Evolutionary conservation across 176 grass and related monocot genomes (phyloP).

Genomic region (Paspalum vaginatum): DNA sequence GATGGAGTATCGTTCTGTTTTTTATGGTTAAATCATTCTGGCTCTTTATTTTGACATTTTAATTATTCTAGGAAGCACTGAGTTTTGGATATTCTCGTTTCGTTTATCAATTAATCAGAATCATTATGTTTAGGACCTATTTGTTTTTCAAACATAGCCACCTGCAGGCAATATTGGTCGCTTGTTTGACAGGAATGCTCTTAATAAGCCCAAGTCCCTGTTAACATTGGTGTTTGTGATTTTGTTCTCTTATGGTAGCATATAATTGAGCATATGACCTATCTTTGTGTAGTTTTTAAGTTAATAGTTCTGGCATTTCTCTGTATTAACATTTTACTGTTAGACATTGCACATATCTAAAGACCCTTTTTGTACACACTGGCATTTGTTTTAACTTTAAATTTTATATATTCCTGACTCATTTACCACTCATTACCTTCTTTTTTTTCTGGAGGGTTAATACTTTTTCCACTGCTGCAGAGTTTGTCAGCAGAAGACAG

Average conservation of each 20-base stretch:
- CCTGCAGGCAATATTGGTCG: not conserved
- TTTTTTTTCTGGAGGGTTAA: slow-evolving; percentile 9
- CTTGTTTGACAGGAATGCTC: slow-evolving; percentile 20
- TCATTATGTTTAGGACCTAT: not conserved
- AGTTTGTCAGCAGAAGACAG: slow-evolving; percentile 90
- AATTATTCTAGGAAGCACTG: not conserved
- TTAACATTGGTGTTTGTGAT: not conserved
- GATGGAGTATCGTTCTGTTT: slow-evolving; percentile 1
- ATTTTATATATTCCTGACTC: slow-evolving; percentile 3
- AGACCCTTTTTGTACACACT: not conserved
- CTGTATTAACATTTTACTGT: slow-evolving; percentile 3
- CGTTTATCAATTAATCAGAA: slow-evolving; percentile 1
- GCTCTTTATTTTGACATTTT: not conserved
- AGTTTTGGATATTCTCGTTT: not conserved
- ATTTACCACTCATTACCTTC: not conserved
- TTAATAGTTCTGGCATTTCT: not conserved
- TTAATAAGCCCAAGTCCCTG: not conserved
- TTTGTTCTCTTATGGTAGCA: slow-evolving; percentile 13
- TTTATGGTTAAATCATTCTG: slow-evolving; percentile 5
- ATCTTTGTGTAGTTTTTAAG: too few species aligned
- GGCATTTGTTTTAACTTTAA: not conserved
- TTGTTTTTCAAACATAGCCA: not conserved
- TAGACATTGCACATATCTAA: not conserved
- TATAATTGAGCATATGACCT: not conserved
- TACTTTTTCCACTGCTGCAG: slow-evolving; percentile 43